Conservation (phyloP, 108 stramenopile species). For the Fragilaria crotonensis region DNA sequence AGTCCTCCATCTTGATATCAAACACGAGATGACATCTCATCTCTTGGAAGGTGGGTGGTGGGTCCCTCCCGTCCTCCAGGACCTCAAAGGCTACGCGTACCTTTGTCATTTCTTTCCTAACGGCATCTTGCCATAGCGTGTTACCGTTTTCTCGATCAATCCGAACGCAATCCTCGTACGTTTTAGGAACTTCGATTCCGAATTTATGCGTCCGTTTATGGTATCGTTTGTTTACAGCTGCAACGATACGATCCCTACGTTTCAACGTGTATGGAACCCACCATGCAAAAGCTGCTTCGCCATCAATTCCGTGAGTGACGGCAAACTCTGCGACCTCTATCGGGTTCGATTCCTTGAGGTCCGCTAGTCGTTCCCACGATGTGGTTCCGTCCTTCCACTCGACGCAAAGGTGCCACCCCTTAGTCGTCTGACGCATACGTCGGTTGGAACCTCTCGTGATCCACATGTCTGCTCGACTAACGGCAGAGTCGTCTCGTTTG, state of each 20-base stretch:
- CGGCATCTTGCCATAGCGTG: constrained; percentile 26
- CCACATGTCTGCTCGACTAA: constrained; percentile 1
- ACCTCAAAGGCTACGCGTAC: constrained; percentile 30
- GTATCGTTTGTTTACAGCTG: background rate
- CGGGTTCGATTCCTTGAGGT: constrained; percentile 45
- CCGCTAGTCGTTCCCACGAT: no score
- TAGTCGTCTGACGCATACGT: constrained; percentile 36
- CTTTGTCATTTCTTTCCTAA: constrained; percentile 43
- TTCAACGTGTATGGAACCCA: constrained; percentile 32
- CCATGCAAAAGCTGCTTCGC: no score
- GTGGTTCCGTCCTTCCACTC: no score
- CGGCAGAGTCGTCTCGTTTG: constrained; percentile 1
- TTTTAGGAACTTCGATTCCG: no score
- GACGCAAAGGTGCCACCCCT: constrained; percentile 46
- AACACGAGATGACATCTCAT: no score
- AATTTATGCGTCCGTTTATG: no score
- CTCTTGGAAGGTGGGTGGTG: no score
- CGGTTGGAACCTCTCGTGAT: no score
- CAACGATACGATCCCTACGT: constrained; percentile 17
- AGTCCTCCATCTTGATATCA: no score
- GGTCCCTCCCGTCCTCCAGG: constrained; percentile 14
- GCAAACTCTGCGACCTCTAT: constrained; percentile 55
- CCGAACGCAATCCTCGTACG: no score
- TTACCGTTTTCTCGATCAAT: constrained; percentile 44
- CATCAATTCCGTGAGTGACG: constrained; percentile 6